phyloP scores from a whole-genome alignment of 306 rosid species.

The Mucuna pruriens region DNA sequence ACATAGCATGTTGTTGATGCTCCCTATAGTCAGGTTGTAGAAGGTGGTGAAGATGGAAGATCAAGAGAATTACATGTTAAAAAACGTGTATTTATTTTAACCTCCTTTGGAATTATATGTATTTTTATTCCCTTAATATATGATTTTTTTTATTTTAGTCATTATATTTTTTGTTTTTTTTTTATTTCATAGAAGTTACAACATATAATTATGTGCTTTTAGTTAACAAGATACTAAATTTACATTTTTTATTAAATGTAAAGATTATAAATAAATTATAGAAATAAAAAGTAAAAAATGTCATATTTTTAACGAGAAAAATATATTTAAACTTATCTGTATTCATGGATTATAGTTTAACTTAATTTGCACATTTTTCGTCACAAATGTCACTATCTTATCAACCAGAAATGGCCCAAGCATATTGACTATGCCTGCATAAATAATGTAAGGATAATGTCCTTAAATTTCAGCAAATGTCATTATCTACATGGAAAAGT shows the following conservation, averaged over 20 bases:
- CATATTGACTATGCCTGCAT: slow-evolving; percentile 49
- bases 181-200: no score
- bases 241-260: background rate
- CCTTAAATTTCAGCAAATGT: background rate
- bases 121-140: no score
- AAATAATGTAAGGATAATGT: slow-evolving; percentile 18
- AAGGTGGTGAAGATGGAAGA: background rate
- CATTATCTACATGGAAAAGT: slow-evolving; percentile 4
- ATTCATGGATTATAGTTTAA: background rate
- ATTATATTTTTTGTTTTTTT: background rate
- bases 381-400: slow-evolving; percentile 45
- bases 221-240: background rate
- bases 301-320: background rate
- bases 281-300: no score
- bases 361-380: slow-evolving; percentile 74
- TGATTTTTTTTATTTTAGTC: no score
- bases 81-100: no score
- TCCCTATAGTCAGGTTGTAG: slow-evolving; percentile 54
- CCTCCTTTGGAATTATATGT: no score
- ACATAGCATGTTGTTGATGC: slow-evolving; percentile 90
- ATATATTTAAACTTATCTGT: background rate
- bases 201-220: no score
- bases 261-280: background rate
- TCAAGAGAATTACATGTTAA: background rate
- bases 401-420: background rate